These are phyloP conservation scores for Monilinia polystroma DNA, from an alignment of 2,329 filamentous ascomycete species.

Conservation along the genomic window DNA sequence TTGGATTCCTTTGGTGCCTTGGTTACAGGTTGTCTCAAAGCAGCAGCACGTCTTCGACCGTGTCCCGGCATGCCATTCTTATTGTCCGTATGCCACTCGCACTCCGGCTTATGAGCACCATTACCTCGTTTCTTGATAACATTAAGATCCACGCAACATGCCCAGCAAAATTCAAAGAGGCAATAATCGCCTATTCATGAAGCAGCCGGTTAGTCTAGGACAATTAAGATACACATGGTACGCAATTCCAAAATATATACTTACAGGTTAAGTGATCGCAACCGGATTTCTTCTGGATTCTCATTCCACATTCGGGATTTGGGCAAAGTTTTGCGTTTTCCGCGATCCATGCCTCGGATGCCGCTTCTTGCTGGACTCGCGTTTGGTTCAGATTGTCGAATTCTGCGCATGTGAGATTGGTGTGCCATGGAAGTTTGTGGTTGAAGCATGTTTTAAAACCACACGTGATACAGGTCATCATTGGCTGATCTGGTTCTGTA, in stretches of 20 bases:
- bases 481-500: background rate
- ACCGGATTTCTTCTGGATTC: background rate
- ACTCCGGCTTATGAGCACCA: background rate
- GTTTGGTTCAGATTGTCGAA: background rate
- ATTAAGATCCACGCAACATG: background rate
- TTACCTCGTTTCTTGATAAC: background rate
- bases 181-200: background rate
- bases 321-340: constrained; percentile 5
- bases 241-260: background rate
- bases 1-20: background rate
- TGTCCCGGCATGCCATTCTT: constrained; percentile 3
- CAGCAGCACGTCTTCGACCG: background rate
- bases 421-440: constrained; percentile 18
- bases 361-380: constrained; percentile 3
- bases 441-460: constrained; percentile 9
- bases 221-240: background rate
- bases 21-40: background rate
- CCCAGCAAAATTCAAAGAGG: constrained; percentile 1
- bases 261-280: constrained; percentile 7
- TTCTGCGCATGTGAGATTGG: constrained; percentile 5
- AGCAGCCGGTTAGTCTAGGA: background rate
- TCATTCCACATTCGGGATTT: constrained; percentile 7
- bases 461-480: constrained; percentile 11
- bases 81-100: background rate
- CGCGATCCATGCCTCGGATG: background rate